These are phyloP conservation scores for Camelina hispida DNA, from an alignment of 345 rosid species.

Conservation along the genomic window DNA sequence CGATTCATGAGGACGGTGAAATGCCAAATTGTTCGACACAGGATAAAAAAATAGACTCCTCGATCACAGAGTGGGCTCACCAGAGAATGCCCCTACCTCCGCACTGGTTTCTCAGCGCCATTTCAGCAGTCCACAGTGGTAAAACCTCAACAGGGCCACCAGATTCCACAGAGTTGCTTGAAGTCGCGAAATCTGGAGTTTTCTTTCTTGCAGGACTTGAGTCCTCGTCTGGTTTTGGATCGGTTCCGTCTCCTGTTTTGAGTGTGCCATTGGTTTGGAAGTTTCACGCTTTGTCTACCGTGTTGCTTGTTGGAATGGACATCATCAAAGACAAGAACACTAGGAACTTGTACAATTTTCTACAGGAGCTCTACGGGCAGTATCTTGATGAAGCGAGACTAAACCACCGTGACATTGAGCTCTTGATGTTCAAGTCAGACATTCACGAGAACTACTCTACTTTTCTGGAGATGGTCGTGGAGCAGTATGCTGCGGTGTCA, in stretches of 20 bases:
- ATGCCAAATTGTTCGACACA: conserved; percentile 48
- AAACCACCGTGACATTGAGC: conserved; percentile 39
- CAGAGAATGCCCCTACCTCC: conserved; percentile 86
- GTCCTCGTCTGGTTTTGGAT: conserved; percentile 55
- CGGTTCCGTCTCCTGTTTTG: conserved; percentile 54
- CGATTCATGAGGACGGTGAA: conserved; percentile 76
- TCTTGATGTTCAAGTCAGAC: conserved; percentile 71
- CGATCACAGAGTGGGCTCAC: conserved; percentile 71
- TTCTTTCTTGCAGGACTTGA: conserved; percentile 84
- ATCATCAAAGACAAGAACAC: conserved; percentile 75
- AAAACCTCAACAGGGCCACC: conserved; percentile 45
- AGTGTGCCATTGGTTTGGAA: conserved; percentile 80
- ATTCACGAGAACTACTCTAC: conserved; percentile 76
- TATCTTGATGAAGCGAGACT: conserved; percentile 58
- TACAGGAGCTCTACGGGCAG: conserved; percentile 78
- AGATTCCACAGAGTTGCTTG: conserved; percentile 50
- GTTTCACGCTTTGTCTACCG: conserved; percentile 77
- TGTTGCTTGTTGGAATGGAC: conserved; percentile 72
- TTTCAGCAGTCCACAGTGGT: conserved; percentile 53
- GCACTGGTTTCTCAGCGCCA: conserved; percentile 95
- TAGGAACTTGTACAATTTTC: conserved; percentile 60
- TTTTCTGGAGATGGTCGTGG: conserved; percentile 74
- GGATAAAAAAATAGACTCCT: conserved; percentile 43
- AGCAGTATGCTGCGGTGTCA: conserved; percentile 81
- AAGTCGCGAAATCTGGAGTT: conserved; percentile 73